These are phyloP conservation scores for Neurospora sp. DNA, from an alignment of 495 filamentous ascomycete species.

Conservation along the genomic window DNA sequence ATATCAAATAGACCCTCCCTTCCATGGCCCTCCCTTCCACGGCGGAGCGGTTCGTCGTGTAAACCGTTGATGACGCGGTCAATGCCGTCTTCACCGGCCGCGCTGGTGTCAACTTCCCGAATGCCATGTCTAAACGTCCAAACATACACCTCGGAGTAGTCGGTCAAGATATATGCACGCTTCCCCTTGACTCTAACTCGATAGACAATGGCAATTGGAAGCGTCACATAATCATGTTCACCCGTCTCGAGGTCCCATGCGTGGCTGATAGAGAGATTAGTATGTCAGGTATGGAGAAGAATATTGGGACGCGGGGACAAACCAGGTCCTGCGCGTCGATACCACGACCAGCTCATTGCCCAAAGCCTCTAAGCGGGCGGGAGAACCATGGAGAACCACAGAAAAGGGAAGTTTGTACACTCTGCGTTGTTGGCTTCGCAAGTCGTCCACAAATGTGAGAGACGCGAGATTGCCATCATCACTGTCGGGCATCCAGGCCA, in stretches of 20 bases:
- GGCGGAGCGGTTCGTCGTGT: neutral
- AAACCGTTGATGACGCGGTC: neutral
- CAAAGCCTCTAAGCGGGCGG: conserved; percentile 8
- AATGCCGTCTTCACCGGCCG: neutral
- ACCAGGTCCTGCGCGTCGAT: conserved; percentile 12
- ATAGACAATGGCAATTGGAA: neutral
- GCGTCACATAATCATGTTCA: neutral
- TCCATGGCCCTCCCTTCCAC: neutral
- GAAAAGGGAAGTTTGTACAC: conserved; percentile 11
- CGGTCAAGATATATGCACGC: neutral
- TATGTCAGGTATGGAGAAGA: neutral
- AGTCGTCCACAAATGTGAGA: conserved; percentile 17
- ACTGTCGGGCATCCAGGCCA: conserved; percentile 16
- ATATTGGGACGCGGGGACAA: conserved; percentile 2
- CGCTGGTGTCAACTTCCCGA: neutral
- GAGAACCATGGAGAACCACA: conserved; percentile 2
- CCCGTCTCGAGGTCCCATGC: conserved; percentile 8
- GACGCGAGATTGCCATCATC: neutral
- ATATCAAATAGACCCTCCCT: neutral
- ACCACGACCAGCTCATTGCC: conserved; percentile 21
- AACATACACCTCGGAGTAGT: neutral
- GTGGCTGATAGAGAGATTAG: conserved; percentile 5
- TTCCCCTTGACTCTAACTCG: neutral
- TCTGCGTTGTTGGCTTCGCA: conserved; percentile 17
- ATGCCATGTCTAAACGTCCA: conserved; percentile 1